phyloP scores from a whole-genome alignment of 108 stramenopile species.

The Aureococcus anophagefferens region DNA sequence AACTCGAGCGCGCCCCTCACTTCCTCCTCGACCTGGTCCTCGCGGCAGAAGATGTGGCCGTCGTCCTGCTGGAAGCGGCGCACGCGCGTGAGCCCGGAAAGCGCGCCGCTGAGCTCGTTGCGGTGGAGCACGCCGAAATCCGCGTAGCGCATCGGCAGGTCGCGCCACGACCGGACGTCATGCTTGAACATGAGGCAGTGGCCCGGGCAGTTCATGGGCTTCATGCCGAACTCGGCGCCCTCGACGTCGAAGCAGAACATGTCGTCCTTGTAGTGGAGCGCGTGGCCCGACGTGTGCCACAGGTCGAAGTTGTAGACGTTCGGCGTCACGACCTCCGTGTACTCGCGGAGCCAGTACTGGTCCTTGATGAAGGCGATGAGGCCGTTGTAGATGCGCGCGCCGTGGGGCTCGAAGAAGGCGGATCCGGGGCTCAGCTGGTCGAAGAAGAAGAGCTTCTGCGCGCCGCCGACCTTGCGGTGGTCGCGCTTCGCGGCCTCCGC shows the following conservation, averaged over 20 bases:
- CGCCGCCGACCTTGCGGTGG: conserved; percentile 77
- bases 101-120: conserved; percentile 88
- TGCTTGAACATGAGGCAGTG: conserved; percentile 90
- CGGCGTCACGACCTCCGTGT: conserved; percentile 94
- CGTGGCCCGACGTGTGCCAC: conserved; percentile 93
- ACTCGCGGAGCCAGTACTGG: conserved; percentile 92
- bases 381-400: conserved; percentile 96
- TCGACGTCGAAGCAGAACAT: conserved; percentile 93
- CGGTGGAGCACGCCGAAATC: conserved; percentile 99
- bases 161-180: conserved; percentile 83
- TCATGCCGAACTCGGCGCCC: conserved; percentile 87
- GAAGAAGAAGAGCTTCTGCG: conserved; percentile 97
- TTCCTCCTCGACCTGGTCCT: conserved; percentile 90
- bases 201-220: conserved; percentile 99
- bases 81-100: conserved; percentile 96
- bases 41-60: conserved; percentile 92
- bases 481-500: conserved; percentile 89
- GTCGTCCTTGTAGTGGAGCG: conserved; percentile 95
- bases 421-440: conserved; percentile 89
- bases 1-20: conserved; percentile 87
- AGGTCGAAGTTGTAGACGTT: conserved; percentile 96
- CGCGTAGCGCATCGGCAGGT: conserved; percentile 89
- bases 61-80: conserved; percentile 99
- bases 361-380: conserved; percentile 83
- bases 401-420: conserved; percentile 95